Base-by-base conservation (phyloP, 257 asterid species). In the Linderniella brevidens region DNA sequence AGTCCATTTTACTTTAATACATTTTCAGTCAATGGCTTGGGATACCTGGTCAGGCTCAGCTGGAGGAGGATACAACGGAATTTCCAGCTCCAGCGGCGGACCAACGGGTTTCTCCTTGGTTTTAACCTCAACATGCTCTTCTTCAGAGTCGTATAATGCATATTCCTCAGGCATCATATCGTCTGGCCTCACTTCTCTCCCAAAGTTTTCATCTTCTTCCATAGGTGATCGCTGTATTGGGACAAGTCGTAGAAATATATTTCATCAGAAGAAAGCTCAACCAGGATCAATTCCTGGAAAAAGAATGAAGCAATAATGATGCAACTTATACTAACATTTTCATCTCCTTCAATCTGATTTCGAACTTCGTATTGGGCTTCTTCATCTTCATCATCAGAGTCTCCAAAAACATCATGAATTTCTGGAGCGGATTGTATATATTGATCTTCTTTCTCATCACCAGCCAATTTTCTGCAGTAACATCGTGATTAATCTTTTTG, bases 101-200 rank as follows among this genome's bases (percentile, higher is more conserved):
- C 99, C 99, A 52, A 62, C 67, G 4, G 94, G 99, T 61, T 75
- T 90, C 61, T 90, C 99, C 79, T 77, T 90, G 19, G 37, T 37
- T 63, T 72, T 90, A 58, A 73, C 61, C 50, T 81, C 93, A 58
- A 53, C 50, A 11, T 69, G 87, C 52, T 79, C 99, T 60, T 80
- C 98, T 64, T 85, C 99, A n/a, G 94, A 85, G 60, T 73, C 74
- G 55, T 85, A 79, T 0, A 69, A 80, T 36, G 77, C 93, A 63
- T 85, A 84, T 60, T 90, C 99, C 69, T 85, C 94, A 56, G 85
- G 81, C 53, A 90, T 46, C 64, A 85, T 73, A 68, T 90, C 99
- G 59, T 85, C 99, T 11, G 78, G 83, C 74, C 78, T 72, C 63
- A 75, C 56, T 51, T 81, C 90, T 68, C 64, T 74, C 62, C 69